A percentile compares a stretch with the other conserved stretches of the same genome.
phyloP scores from a whole-genome alignment of 1,139 yeast species.

The Suhomyces anneliseae region DNA sequence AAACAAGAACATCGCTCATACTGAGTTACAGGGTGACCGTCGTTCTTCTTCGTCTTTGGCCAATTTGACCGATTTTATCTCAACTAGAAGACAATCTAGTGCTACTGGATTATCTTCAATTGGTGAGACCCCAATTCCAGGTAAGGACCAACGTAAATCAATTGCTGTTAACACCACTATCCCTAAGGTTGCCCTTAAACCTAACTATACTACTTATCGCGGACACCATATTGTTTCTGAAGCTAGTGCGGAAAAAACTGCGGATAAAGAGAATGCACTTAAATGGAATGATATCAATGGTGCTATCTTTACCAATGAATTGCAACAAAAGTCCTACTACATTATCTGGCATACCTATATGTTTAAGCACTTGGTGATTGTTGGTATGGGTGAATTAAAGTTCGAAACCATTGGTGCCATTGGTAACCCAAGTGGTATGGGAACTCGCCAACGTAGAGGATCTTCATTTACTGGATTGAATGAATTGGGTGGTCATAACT shows the following conservation, averaged over 20 bases:
- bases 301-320: conserved; percentile 41
- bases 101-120: conserved; percentile 25
- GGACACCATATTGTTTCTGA: conserved; percentile 6
- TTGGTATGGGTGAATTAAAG: conserved; percentile 41
- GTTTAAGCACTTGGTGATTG: conserved; percentile 22
- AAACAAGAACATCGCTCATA: conserved; percentile 36
- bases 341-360: conserved; percentile 34
- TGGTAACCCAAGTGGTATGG: conserved; percentile 20
- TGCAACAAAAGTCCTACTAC: conserved; percentile 39
- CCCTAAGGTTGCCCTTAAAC: conserved; percentile 38
- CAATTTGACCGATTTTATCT: conserved; percentile 28
- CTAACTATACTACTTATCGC: conserved; percentile 20
- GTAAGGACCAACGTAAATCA: conserved; percentile 16
- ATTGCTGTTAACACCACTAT: conserved; percentile 25
- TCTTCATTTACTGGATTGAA: conserved; percentile 41
- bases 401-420: conserved; percentile 23
- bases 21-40: conserved; percentile 35
- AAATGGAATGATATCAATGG: conserved; percentile 32
- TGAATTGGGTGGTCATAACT: conserved; percentile 44
- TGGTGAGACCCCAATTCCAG: conserved; percentile 1
- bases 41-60: conserved; percentile 40
- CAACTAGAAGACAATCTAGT: conserved; percentile 24
- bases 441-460: conserved; percentile 25
- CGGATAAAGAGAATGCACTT: conserved; percentile 2
- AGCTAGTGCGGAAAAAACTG: conserved; percentile 4